Percentiles rank a stretch among this genome's conserved stretches.
Evolutionary conservation across 768 basidiomycete species (phyloP).

Genomic region (Suillus weaverae): DNA sequence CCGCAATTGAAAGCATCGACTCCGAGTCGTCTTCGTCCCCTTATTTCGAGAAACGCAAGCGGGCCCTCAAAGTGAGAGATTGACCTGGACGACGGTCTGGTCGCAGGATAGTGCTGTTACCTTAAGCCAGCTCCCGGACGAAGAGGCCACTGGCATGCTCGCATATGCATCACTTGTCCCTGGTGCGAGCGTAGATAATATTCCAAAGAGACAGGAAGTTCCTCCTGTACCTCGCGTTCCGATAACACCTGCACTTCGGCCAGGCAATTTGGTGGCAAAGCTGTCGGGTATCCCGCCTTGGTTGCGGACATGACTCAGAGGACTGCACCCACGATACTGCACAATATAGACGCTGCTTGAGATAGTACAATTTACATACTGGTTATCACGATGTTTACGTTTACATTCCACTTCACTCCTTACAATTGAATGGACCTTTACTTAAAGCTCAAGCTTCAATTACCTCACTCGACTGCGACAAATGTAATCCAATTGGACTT

Average conservation of each 20-base stretch:
- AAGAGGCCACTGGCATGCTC: slow-evolving; percentile 8
- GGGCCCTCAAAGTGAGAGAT: slow-evolving; percentile 12
- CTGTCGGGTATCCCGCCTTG: not conserved
- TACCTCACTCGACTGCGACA: not conserved
- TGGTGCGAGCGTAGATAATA: not conserved
- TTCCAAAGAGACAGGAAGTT: slow-evolving; percentile 2
- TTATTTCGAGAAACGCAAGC: not conserved
- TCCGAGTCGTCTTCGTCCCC: not conserved
- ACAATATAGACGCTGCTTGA: not conserved
- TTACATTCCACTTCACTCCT: not conserved
- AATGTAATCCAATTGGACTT: not conserved
- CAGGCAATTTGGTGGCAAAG: slow-evolving; percentile 6
- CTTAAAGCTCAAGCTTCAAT: not conserved
- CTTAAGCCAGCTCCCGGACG: slow-evolving; percentile 27
- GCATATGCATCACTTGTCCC: slow-evolving; percentile 1
- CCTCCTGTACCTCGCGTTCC: slow-evolving; percentile 2
- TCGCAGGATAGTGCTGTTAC: slow-evolving; percentile 44
- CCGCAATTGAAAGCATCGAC: slow-evolving; percentile 3
- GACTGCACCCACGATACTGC: not conserved
- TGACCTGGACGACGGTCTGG: slow-evolving; percentile 23
- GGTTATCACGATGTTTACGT: not conserved
- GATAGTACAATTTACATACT: not conserved
- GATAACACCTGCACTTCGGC: slow-evolving; percentile 5
- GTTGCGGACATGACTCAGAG: not conserved
- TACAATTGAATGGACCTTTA: not conserved